Base-by-base conservation (phyloP, 352 stramenopile genomes). In the Phytopythium mirpurense region DNA sequence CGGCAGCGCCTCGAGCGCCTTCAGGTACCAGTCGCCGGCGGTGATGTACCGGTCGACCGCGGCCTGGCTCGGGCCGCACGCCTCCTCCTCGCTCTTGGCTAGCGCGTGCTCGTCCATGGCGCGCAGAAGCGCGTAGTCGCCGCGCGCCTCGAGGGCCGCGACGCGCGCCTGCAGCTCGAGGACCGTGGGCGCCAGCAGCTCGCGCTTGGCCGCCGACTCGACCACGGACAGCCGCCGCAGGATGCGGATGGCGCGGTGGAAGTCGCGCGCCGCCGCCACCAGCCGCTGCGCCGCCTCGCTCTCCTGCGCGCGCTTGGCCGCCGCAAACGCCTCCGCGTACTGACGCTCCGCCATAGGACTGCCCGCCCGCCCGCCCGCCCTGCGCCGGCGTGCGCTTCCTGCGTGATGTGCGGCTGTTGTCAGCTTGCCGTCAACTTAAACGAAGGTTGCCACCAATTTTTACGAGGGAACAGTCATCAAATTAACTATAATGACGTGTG, bases 181-280 rank as follows among this genome's bases (percentile, higher is more conserved):
- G 54, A 90, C 74, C 19, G 75, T 82, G 21, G 68, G 65, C 57
- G 78, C 53, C 35, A 93, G 51, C 32, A 82, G 67, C 59, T 61
- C 67, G 19, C 82, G 78, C 62, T 93, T 81, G 10, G 77, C 72
- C 19, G 77, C 74, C 35, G 77, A 89, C 63, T 93, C 82, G 54
- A 93, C 75, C 45, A 90, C 67, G 32, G 78, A 64, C 34, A 93
- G 68, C 2, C 82, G 82, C 21, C 62, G 74, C 47, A 90, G 73
- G 54, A 89, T 86, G 40, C 57, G 67, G 19, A 93, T 54, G 3
- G 79, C 79, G 47, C 78, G 55, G 38, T 74, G 44, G 52, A 89
- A 87, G 44, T 77, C 54, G 42, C 63, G 49, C 32, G 70, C 62
- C 7, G 75, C 77, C 46, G 70, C 52, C 40, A 54, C 18, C 15